Evolutionary conservation across 352 stramenopile species (phyloP), one percentile per base, ranked within the genome.

Genomic region (Globisporangium spiculum): DNA sequence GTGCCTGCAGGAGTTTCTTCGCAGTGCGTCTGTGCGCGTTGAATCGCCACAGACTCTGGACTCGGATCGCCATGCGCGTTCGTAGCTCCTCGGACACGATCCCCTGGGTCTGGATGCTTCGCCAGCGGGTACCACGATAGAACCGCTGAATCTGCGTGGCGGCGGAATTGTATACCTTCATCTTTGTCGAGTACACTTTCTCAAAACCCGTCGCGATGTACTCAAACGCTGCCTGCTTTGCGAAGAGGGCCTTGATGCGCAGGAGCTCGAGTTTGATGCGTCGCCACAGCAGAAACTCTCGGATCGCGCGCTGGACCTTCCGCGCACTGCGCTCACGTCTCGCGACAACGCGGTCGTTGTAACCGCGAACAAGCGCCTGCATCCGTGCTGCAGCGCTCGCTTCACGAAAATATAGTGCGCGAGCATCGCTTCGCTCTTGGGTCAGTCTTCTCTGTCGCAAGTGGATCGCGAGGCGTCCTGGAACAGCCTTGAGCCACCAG

Each of bases 31-130:
- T 69, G 22, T 91, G 81, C 0, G 76, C 73, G 41, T 76, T 90
- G 32, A 83, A 74, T 1, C 81, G 79, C 87, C 87, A 95, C 1
- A 77, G 74, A 8, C 60, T 64, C 68, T 95, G 87, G 30, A 95
- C 79, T 10, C 83, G 79, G 7, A 58, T 60, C 9, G 78, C 84
- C 87, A 94, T 93, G 18, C 74, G 75, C 7, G 66, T 62, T 4
- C 75, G 77, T 22, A 85, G 69, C 65, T 88, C 78, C 0, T 58
- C 27, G 12, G 66, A 65, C 36, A 91, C 80, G 27, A 89, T 60
- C 10, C 60, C 38, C 5, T 71, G 66, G 41, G 74, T 77, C 14
- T 90, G 60, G 2, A 55, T 54, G 18, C 59, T 74, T 27, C 84
- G 83, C 30, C 74, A 79, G 18, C 71, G 56, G 5, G 61, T 73